phyloP scores from a whole-genome alignment of 1,139 yeast species.

The Magnusiomyces starmeri region DNA sequence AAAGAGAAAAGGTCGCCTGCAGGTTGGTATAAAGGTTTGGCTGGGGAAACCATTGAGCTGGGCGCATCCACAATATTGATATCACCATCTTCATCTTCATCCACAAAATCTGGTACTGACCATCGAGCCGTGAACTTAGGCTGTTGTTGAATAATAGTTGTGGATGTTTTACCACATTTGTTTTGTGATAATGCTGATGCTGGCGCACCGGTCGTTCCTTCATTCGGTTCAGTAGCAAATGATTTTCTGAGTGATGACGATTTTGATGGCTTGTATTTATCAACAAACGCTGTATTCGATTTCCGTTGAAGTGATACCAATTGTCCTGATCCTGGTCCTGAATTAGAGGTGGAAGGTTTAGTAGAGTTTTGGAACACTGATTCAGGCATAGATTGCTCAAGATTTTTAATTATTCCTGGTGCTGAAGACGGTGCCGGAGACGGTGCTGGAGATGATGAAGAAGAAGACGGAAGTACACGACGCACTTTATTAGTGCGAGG shows the following conservation, averaged over 20 bases:
- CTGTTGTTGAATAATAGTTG: slow-evolving; percentile 7
- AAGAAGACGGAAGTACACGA: not conserved
- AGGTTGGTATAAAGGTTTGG: slow-evolving; percentile 17
- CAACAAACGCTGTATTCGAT: slow-evolving; percentile 13
- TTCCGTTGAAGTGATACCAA: slow-evolving; percentile 1
- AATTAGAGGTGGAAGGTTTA: not conserved
- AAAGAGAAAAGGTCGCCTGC: not conserved
- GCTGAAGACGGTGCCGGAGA: slow-evolving; percentile 2
- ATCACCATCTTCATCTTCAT: slow-evolving; percentile 8
- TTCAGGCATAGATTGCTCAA: slow-evolving; percentile 5
- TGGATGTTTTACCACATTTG: no score
- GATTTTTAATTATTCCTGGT: not conserved
- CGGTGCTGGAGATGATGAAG: slow-evolving; percentile 3
- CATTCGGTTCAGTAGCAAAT: slow-evolving; percentile 19
- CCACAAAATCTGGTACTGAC: slow-evolving; percentile 11
- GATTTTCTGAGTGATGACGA: slow-evolving; percentile 26
- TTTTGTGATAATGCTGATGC: not conserved
- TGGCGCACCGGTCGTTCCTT: not conserved
- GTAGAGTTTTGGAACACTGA: not conserved
- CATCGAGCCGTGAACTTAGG: slow-evolving; percentile 11
- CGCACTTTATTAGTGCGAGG: slow-evolving; percentile 13
- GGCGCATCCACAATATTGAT: not conserved
- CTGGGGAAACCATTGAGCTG: slow-evolving; percentile 11
- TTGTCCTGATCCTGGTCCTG: not conserved
- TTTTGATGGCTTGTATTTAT: slow-evolving; percentile 25